These are phyloP conservation scores for Ormosia semicastrata DNA, from an alignment of 306 rosid genomes.

Conservation along the genomic window DNA sequence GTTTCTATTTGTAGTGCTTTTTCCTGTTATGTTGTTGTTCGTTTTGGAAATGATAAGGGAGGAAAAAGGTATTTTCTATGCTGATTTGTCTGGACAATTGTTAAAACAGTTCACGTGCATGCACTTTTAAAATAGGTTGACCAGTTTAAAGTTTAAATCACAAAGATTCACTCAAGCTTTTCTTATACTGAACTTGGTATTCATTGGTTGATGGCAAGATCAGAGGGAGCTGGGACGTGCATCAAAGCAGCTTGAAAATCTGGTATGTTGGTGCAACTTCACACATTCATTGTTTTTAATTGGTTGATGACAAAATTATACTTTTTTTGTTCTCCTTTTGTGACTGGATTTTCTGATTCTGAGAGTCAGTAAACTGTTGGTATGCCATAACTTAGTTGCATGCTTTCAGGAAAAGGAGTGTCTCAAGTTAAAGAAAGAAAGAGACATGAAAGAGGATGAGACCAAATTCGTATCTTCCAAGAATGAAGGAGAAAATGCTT, in stretches of 20 bases:
- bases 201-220: slow-evolving; percentile 33
- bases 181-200: slow-evolving; percentile 24
- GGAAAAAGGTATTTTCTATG: background rate
- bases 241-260: slow-evolving; percentile 49
- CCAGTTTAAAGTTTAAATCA: background rate
- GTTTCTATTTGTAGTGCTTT: slow-evolving; percentile 1
- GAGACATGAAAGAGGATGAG: slow-evolving; percentile 50
- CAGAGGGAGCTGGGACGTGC: slow-evolving; percentile 77
- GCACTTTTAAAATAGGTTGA: slow-evolving; percentile 8
- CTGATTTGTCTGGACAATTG: background rate
- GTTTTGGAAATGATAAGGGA: slow-evolving; percentile 7
- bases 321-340: background rate
- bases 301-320: slow-evolving; percentile 1
- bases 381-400: slow-evolving; percentile 17
- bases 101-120: background rate
- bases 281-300: background rate
- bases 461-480: slow-evolving; percentile 32
- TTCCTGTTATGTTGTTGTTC: background rate
- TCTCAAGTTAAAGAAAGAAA: slow-evolving; percentile 60
- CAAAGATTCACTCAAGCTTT: background rate
- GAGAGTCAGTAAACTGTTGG: slow-evolving; percentile 15
- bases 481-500: slow-evolving; percentile 41
- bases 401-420: slow-evolving; percentile 74
- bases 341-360: background rate
- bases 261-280: slow-evolving; percentile 47